Conservation (phyloP, 495 filamentous ascomycete genomes). For the Aspergillus coremiiformis region DNA sequence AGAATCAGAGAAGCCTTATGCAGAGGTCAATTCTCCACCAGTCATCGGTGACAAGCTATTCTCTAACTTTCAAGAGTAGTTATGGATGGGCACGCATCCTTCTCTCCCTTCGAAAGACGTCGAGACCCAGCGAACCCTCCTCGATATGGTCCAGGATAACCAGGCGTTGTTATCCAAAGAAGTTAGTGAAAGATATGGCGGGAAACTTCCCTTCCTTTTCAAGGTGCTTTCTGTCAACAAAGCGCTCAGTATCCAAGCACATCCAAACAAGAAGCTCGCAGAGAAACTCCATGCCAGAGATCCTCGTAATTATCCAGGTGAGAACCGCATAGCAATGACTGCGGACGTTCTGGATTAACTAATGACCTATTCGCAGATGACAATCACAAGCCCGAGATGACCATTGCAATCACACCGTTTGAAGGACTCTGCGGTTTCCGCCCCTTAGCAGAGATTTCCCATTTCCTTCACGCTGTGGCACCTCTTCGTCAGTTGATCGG, state of each 20-base stretch:
- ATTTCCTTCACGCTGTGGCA: constrained; percentile 71
- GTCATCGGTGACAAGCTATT: not conserved
- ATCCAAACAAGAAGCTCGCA: constrained; percentile 96
- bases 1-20: constrained; percentile 72
- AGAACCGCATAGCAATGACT: too few species aligned
- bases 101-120: constrained; percentile 89
- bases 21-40: constrained; percentile 54
- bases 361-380: constrained; percentile 53
- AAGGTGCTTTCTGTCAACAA: constrained; percentile 94
- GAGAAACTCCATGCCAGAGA: constrained; percentile 80
- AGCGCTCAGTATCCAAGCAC: constrained; percentile 92
- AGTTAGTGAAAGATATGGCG: constrained; percentile 62
- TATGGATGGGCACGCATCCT: constrained; percentile 99
- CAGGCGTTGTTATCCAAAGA: constrained; percentile 66
- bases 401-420: constrained; percentile 92
- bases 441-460: constrained; percentile 73
- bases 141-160: constrained; percentile 87
- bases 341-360: not conserved
- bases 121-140: constrained; percentile 72
- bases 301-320: constrained; percentile 85
- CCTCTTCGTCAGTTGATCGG: constrained; percentile 72
- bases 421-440: constrained; percentile 95
- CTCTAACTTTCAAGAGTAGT: constrained; percentile 36
- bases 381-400: constrained; percentile 99
- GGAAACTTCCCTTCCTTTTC: constrained; percentile 90